Percentiles rank a stretch among this genome's conserved stretches.
Evolutionary conservation across 305 asterid species (phyloP).

Genomic region (Fraxinus nigra): DNA sequence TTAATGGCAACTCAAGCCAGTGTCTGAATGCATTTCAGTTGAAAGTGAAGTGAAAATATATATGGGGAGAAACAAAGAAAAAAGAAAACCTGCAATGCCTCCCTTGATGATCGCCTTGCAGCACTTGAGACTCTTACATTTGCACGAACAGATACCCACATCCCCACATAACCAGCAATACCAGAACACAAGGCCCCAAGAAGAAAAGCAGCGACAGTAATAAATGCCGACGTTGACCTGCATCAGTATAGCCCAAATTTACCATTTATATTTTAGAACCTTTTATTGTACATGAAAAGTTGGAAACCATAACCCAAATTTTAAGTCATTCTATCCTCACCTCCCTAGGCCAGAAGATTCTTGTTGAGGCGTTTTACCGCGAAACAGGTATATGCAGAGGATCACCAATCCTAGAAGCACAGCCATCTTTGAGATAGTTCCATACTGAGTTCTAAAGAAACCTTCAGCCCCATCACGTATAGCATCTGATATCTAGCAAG

Average conservation of each 20-base stretch:
- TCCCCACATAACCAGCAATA: constrained; percentile 96
- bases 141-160: constrained; percentile 99
- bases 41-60: constrained; percentile 16
- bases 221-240: constrained; percentile 79
- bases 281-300: background rate
- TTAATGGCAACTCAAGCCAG: constrained; percentile 26
- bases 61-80: background rate
- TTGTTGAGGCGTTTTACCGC: constrained; percentile 89
- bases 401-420: constrained; percentile 64
- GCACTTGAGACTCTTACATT: constrained; percentile 99
- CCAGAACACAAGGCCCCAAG: constrained; percentile 99
- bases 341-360: constrained; percentile 93
- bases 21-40: constrained; percentile 17
- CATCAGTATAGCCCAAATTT: constrained; percentile 27
- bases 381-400: constrained; percentile 81
- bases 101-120: constrained; percentile 96
- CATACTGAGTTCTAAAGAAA: constrained; percentile 93
- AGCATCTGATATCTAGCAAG: constrained; percentile 93
- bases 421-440: constrained; percentile 98
- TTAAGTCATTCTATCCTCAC: constrained; percentile 34
- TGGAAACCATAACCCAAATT: constrained; percentile 16
- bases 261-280: constrained; percentile 8
- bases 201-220: constrained; percentile 88
- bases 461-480: constrained; percentile 99
- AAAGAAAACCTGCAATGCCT: constrained; percentile 85